Conservation (phyloP, 495 filamentous ascomycete genomes). For the Talaromyces proteolyticus region DNA sequence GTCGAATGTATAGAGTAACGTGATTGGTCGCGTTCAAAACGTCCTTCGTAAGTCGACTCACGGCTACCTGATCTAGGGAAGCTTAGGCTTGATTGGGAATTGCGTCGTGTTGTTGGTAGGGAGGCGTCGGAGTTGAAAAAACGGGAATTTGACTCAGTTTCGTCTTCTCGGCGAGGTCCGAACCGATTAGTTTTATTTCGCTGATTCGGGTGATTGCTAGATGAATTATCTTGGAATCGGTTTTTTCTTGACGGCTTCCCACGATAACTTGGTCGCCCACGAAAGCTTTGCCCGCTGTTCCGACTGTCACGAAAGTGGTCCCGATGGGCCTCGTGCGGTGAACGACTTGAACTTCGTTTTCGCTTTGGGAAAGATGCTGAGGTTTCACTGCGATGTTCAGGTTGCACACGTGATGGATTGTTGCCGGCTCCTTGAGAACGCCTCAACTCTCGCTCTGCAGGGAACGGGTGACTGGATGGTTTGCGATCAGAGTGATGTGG, state of each 20-base stretch:
- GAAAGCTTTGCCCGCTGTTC: background rate
- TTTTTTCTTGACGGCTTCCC: slow-evolving; percentile 27
- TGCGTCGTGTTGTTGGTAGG: background rate
- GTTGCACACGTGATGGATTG: slow-evolving; percentile 14
- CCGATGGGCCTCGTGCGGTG: slow-evolving; percentile 21
- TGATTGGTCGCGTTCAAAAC: slow-evolving; percentile 1
- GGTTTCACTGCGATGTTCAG: background rate
- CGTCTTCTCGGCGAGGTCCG: slow-evolving; percentile 29
- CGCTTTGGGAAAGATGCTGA: slow-evolving; percentile 28
- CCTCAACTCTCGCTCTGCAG: background rate
- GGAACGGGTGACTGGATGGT: slow-evolving; percentile 1
- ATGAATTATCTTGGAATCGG: slow-evolving; percentile 25
- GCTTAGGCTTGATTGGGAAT: background rate
- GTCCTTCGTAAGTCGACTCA: background rate
- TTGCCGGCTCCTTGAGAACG: slow-evolving; percentile 13
- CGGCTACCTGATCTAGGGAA: slow-evolving; percentile 1
- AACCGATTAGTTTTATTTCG: slow-evolving; percentile 29
- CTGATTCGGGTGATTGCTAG: slow-evolving; percentile 12
- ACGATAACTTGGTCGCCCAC: slow-evolving; percentile 17
- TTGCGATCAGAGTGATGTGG: no score
- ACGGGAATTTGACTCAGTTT: slow-evolving; percentile 22
- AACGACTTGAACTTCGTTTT: slow-evolving; percentile 42
- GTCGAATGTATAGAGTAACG: slow-evolving; percentile 28
- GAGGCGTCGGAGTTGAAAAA: slow-evolving; percentile 15
- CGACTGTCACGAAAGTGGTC: slow-evolving; percentile 16